Evolutionary conservation across 2,329 filamentous ascomycete genomes (phyloP).

Genomic region (Elsinoe ampelina): DNA sequence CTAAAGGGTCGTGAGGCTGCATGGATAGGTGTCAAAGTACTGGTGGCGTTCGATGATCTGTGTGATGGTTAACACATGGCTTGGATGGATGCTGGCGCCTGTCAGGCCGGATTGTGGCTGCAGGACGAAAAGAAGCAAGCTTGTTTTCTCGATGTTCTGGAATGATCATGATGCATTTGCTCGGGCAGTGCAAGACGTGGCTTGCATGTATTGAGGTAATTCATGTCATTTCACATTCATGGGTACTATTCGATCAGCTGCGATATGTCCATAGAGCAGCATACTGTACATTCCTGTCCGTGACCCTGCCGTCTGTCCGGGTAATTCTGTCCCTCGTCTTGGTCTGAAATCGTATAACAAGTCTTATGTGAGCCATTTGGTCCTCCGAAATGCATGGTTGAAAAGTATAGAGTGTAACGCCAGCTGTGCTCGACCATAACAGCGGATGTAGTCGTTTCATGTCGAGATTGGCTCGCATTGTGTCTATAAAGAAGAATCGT

Average conservation of each 20-base stretch:
- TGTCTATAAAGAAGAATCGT: not conserved
- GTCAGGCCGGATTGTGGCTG: not conserved
- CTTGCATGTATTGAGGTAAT: not conserved
- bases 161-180: not conserved
- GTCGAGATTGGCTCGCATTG: not conserved
- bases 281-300: not conserved
- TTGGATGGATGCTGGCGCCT: not conserved
- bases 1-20: not conserved
- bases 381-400: too few species aligned
- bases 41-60: not conserved
- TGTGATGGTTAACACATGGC: not conserved
- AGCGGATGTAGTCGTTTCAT: not conserved
- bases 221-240: not conserved
- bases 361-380: too few species aligned
- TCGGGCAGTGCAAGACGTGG: not conserved
- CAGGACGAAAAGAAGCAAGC: not conserved
- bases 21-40: not conserved
- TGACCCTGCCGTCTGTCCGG: not conserved
- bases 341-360: not conserved
- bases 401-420: too few species aligned
- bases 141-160: not conserved
- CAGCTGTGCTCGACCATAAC: too few species aligned
- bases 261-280: conserved; percentile 6
- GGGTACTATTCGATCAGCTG: not conserved
- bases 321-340: not conserved